These are phyloP conservation scores for Ascochyta lentis DNA, from an alignment of 2,329 filamentous ascomycete species.

Conservation along the genomic window DNA sequence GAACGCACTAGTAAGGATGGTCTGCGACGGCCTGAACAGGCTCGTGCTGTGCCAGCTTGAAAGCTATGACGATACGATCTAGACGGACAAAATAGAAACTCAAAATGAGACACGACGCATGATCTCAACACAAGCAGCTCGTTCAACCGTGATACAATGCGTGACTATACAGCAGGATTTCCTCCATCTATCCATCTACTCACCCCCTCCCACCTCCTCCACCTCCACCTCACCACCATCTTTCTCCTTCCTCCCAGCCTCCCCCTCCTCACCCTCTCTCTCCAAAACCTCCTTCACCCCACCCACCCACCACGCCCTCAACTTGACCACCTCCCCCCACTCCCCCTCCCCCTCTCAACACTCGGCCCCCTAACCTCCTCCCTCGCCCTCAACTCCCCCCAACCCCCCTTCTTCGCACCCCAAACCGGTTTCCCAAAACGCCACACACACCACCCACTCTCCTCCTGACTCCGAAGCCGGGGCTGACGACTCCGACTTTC, in stretches of 20 bases:
- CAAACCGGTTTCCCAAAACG: conserved; percentile 42
- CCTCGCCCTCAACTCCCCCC: conserved; percentile 37
- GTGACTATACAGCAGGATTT: not conserved
- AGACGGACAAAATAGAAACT: conserved; percentile 22
- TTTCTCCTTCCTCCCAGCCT: not conserved
- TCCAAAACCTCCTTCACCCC: conserved; percentile 25
- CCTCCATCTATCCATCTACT: not conserved
- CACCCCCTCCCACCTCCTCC: not conserved
- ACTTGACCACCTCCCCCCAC: conserved; percentile 48
- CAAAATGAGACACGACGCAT: conserved; percentile 33
- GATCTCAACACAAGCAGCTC: conserved; percentile 20
- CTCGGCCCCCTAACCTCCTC: conserved; percentile 56
- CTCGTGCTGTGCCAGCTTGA: not conserved
- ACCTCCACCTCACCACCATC: not conserved
- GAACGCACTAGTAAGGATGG: not conserved
- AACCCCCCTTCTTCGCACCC: conserved; percentile 34
- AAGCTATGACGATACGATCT: conserved; percentile 29
- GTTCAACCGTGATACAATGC: not conserved
- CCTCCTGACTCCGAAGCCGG: conserved; percentile 49
- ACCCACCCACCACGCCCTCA: conserved; percentile 51
- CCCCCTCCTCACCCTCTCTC: conserved; percentile 14
- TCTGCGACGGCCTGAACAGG: not conserved
- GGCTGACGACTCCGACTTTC: conserved; percentile 48
- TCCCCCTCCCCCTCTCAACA: conserved; percentile 57
- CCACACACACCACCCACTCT: conserved; percentile 58